Conservation (phyloP, 2,329 filamentous ascomycete species). For the Neoarthrinium moseri region DNA sequence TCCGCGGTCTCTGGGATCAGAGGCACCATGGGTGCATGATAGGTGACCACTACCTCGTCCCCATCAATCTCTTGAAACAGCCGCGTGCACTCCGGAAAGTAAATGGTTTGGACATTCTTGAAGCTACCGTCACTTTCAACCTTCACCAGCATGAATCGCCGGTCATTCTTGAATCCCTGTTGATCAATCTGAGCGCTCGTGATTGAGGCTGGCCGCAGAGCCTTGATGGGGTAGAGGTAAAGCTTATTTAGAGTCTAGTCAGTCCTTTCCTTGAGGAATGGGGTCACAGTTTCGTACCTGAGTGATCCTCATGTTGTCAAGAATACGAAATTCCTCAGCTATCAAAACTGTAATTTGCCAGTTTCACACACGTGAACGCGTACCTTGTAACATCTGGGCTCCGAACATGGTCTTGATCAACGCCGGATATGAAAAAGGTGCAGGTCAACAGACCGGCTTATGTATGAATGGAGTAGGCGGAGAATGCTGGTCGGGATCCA, state of each 20-base stretch:
- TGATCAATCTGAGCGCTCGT: constrained; percentile 51
- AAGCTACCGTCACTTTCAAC: constrained; percentile 33
- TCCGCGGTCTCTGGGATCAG: constrained; percentile 33
- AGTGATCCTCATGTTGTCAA: too few species aligned
- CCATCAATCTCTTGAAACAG: constrained; percentile 57
- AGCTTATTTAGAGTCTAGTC: constrained; percentile 46
- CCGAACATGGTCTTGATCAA: too few species aligned
- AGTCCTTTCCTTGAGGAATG: too few species aligned
- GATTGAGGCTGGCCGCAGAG: constrained; percentile 61
- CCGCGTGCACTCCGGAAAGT: constrained; percentile 59
- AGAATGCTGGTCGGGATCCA: too few species aligned
- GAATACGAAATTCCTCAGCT: too few species aligned
- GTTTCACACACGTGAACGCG: too few species aligned
- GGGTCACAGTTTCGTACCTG: too few species aligned
- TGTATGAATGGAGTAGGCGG: too few species aligned
- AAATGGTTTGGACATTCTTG: constrained; percentile 52
- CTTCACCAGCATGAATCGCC: constrained; percentile 68
- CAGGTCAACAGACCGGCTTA: too few species aligned
- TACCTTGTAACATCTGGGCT: too few species aligned
- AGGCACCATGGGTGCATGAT: constrained; percentile 36
- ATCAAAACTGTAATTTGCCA: too few species aligned
- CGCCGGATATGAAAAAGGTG: too few species aligned
- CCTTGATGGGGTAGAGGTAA: constrained; percentile 74
- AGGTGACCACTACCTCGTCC: constrained; percentile 40
- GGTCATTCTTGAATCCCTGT: constrained; percentile 66